phyloP scores from a whole-genome alignment of 139 green algal species.

The Nannochloris sp. region DNA sequence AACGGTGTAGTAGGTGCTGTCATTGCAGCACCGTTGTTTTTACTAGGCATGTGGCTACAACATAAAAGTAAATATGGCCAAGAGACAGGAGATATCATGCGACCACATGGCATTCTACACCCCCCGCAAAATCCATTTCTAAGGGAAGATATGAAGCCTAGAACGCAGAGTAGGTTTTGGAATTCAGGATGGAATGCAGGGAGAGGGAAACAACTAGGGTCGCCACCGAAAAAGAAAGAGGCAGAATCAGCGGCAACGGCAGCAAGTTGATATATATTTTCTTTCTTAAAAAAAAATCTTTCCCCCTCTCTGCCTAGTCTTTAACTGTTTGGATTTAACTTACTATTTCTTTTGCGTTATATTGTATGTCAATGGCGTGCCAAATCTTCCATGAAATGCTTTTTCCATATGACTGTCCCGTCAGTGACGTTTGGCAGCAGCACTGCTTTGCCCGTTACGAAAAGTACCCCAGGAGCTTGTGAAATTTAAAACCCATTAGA shows the following conservation, averaged over 20 bases:
- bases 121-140: slow-evolving; percentile 9
- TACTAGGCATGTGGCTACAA: slow-evolving; percentile 3
- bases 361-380: no score
- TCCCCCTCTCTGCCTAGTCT: not conserved
- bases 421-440: no score
- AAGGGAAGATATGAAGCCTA: slow-evolving; percentile 1
- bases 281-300: not conserved
- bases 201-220: not conserved
- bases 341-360: no score
- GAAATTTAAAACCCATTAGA: no score
- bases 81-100: not conserved
- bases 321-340: not conserved
- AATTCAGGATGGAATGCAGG: not conserved
- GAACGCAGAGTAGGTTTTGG: not conserved
- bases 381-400: no score
- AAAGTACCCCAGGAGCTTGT: no score
- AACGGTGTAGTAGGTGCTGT: slow-evolving; percentile 10
- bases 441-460: no score
- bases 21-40: not conserved
- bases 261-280: not conserved
- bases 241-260: not conserved
- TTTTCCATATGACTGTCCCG: no score
- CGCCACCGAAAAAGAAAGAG: not conserved
- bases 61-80: not conserved
- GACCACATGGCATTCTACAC: slow-evolving; percentile 5